A percentile compares a stretch with the other conserved stretches of the same genome.
Evolutionary conservation across 495 filamentous ascomycete genomes (phyloP).

Genomic region (Tetracladium setigerum): DNA sequence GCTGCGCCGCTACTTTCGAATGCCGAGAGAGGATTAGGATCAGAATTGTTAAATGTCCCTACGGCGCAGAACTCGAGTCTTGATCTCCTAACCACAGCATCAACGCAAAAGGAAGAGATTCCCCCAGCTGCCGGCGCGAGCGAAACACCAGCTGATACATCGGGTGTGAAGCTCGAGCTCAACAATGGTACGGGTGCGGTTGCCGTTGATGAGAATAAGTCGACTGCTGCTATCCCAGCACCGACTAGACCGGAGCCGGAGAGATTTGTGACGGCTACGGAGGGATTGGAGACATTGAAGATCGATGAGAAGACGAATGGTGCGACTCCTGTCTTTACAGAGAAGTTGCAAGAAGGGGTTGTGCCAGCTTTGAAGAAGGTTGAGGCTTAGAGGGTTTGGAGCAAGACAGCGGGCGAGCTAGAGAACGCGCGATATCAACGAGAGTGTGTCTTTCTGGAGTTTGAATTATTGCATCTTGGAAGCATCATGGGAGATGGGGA

Average conservation of each 20-base stretch:
- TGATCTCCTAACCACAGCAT: too few species aligned
- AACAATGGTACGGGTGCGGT: neutral
- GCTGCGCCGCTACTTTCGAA: neutral
- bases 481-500: too few species aligned
- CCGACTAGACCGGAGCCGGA: conserved; percentile 9
- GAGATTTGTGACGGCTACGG: conserved; percentile 10
- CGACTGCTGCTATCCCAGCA: neutral
- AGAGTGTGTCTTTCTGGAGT: too few species aligned
- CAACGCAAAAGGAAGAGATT: too few species aligned
- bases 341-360: neutral
- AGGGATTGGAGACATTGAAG: conserved; percentile 12
- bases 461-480: too few species aligned
- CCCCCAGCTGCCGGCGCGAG: neutral
- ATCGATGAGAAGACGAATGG: conserved; percentile 12
- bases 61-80: too few species aligned
- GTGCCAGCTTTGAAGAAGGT: neutral
- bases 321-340: neutral
- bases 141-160: neutral
- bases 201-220: neutral
- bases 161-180: neutral
- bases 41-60: neutral
- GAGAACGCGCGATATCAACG: too few species aligned
- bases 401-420: neutral
- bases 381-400: neutral
- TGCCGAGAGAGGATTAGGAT: neutral